Evolutionary conservation across 192 early-diverging fungal species (phyloP).

Genomic region (Coemansia reversa): DNA sequence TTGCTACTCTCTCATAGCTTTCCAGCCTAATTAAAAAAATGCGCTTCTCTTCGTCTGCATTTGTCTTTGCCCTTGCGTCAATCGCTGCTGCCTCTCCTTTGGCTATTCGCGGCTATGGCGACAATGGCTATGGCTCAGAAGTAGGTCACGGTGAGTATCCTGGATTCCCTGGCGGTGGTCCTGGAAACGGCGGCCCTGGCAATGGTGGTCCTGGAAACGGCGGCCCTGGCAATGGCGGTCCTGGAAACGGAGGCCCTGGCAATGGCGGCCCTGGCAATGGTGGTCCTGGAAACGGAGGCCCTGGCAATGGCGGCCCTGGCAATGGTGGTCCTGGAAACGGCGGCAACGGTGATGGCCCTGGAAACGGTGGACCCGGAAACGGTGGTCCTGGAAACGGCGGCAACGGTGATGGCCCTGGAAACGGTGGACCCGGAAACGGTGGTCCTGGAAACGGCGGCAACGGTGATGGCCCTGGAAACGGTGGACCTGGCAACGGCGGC

Average conservation of each 20-base stretch:
- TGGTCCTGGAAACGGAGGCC: slow-evolving; percentile 3
- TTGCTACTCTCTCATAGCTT: neutral
- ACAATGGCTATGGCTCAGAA: slow-evolving; percentile 5
- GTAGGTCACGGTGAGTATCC: slow-evolving; percentile 11
- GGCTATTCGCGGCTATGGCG: slow-evolving; percentile 12
- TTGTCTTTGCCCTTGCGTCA: slow-evolving; percentile 23
- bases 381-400: slow-evolving; percentile 13
- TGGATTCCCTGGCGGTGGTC: slow-evolving; percentile 10
- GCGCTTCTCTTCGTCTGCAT: slow-evolving; percentile 35
- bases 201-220: slow-evolving; percentile 10
- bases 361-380: slow-evolving; percentile 12
- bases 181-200: slow-evolving; percentile 15
- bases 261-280: slow-evolving; percentile 16
- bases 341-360: slow-evolving; percentile 6
- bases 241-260: slow-evolving; percentile 11
- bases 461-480: slow-evolving; percentile 1
- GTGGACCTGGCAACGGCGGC: slow-evolving; percentile 1
- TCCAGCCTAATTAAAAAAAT: slow-evolving; percentile 12
- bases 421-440: slow-evolving; percentile 10
- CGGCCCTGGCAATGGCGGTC: slow-evolving; percentile 7
- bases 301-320: slow-evolving; percentile 6
- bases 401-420: slow-evolving; percentile 7
- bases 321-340: slow-evolving; percentile 8
- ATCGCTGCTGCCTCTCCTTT: slow-evolving; percentile 31
- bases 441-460: slow-evolving; percentile 10